These are phyloP conservation scores for Yarrowia sp. DNA, from an alignment of 805 yeast species.

Conservation along the genomic window DNA sequence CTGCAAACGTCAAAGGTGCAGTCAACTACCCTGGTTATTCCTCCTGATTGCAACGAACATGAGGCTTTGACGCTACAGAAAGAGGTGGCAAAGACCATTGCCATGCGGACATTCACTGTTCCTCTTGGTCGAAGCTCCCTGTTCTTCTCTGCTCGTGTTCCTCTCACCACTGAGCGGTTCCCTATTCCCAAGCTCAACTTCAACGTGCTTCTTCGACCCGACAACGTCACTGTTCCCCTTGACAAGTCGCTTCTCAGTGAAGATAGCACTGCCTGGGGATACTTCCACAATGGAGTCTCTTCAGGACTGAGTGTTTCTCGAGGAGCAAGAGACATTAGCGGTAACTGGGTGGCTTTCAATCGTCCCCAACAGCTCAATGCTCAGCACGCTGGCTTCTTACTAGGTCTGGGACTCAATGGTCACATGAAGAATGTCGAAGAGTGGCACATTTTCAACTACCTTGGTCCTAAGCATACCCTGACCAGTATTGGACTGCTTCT, in stretches of 20 bases:
- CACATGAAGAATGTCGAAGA: conserved; percentile 84
- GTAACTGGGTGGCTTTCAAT: conserved; percentile 91
- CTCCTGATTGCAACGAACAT: conserved; percentile 59
- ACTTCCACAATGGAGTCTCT: conserved; percentile 90
- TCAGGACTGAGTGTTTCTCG: conserved; percentile 79
- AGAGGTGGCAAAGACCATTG: conserved; percentile 65
- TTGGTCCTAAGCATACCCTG: conserved; percentile 85
- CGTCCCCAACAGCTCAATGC: conserved; percentile 75
- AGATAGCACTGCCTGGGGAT: conserved; percentile 70
- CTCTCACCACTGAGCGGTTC: conserved; percentile 84
- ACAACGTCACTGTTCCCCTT: conserved; percentile 65
- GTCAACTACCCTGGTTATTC: conserved; percentile 51
- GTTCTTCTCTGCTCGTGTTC: conserved; percentile 70
- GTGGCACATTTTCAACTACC: conserved; percentile 93
- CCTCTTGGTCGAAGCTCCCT: conserved; percentile 83
- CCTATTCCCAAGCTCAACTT: conserved; percentile 79
- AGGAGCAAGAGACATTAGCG: conserved; percentile 72
- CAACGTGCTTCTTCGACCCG: conserved; percentile 68
- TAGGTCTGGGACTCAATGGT: conserved; percentile 92
- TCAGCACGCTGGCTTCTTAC: conserved; percentile 92
- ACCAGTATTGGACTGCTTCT: conserved; percentile 86
- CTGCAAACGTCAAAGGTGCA: conserved; percentile 75
- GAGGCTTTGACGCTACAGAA: conserved; percentile 61
- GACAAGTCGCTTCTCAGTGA: conserved; percentile 58
- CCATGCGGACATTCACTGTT: conserved; percentile 73